These are phyloP conservation scores for Paratinospora sagittata DNA, from an alignment of 164 flowering plant genomes.

Conservation along the genomic window DNA sequence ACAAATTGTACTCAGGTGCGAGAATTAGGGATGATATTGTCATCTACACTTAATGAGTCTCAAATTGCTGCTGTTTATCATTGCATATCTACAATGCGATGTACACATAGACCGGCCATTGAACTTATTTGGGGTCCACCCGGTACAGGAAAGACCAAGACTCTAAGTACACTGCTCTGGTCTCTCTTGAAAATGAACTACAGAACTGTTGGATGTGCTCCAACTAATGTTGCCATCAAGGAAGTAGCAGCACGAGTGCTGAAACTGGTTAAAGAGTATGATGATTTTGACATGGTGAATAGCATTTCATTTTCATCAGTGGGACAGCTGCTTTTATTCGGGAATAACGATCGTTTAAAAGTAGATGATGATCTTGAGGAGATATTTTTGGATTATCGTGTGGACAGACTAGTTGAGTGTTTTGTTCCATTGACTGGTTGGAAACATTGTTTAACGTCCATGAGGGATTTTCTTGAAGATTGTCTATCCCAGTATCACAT, in stretches of 20 bases:
- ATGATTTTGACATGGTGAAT: not conserved
- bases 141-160: slow-evolving; percentile 79
- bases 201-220: slow-evolving; percentile 59
- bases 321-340: slow-evolving; percentile 67
- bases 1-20: slow-evolving; percentile 4
- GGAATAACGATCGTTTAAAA: slow-evolving; percentile 43
- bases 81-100: slow-evolving; percentile 25
- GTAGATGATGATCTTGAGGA: slow-evolving; percentile 38
- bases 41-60: slow-evolving; percentile 41
- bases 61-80: slow-evolving; percentile 41
- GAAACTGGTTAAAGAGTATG: slow-evolving; percentile 28
- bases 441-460: slow-evolving; percentile 29
- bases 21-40: slow-evolving; percentile 2
- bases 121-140: slow-evolving; percentile 83
- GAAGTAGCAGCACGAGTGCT: slow-evolving; percentile 54
- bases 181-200: slow-evolving; percentile 29
- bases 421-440: slow-evolving; percentile 43
- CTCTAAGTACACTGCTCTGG: slow-evolving; percentile 38
- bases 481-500: slow-evolving; percentile 32
- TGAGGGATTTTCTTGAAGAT: slow-evolving; percentile 43
- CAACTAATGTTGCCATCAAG: slow-evolving; percentile 62
- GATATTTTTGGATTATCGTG: slow-evolving; percentile 52
- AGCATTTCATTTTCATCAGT: slow-evolving; percentile 19
- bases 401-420: slow-evolving; percentile 37
- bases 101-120: slow-evolving; percentile 32